These are phyloP conservation scores for Dillenia suffruticosa DNA, from an alignment of 164 flowering plant genomes.

Conservation along the genomic window DNA sequence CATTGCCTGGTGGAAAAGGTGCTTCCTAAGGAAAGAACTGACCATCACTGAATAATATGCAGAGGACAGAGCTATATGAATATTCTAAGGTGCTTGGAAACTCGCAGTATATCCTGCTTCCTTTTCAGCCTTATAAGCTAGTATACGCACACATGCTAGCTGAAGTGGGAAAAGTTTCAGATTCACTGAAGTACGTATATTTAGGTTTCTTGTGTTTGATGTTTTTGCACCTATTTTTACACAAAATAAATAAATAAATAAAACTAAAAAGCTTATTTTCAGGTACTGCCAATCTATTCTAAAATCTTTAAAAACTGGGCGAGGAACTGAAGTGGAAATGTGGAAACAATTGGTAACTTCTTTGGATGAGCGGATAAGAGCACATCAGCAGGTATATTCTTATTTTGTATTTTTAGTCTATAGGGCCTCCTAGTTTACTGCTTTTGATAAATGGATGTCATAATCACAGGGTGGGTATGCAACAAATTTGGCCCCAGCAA, in stretches of 20 bases:
- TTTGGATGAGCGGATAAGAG: conserved; percentile 82
- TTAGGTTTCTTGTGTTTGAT: not conserved
- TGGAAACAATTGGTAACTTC: conserved; percentile 64
- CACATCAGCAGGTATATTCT: conserved; percentile 80
- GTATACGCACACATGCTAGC: conserved; percentile 94
- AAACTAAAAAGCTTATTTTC: not conserved
- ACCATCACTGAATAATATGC: conserved; percentile 19
- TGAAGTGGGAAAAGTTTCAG: conserved; percentile 91
- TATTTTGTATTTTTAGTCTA: not conserved
- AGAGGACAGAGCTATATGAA: conserved; percentile 98
- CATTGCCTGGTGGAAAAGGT: too few species aligned
- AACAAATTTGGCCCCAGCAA: conserved; percentile 74
- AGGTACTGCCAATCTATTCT: conserved; percentile 88
- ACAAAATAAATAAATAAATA: too few species aligned
- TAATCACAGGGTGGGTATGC: conserved; percentile 76
- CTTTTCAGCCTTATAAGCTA: conserved; percentile 97
- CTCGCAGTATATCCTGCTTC: conserved; percentile 80
- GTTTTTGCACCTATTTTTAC: not conserved
- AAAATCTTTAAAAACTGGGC: conserved; percentile 79
- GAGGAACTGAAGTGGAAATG: conserved; percentile 74
- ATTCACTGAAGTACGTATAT: conserved; percentile 67
- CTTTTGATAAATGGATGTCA: conserved; percentile 2
- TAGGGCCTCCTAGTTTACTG: not conserved
- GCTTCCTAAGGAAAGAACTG: conserved; percentile 2
- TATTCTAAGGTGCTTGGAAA: conserved; percentile 93